Evolutionary conservation across 2,329 filamentous ascomycete species (phyloP), one percentile per base, ranked within the genome.

Genomic region (Fusarium sp.): DNA sequence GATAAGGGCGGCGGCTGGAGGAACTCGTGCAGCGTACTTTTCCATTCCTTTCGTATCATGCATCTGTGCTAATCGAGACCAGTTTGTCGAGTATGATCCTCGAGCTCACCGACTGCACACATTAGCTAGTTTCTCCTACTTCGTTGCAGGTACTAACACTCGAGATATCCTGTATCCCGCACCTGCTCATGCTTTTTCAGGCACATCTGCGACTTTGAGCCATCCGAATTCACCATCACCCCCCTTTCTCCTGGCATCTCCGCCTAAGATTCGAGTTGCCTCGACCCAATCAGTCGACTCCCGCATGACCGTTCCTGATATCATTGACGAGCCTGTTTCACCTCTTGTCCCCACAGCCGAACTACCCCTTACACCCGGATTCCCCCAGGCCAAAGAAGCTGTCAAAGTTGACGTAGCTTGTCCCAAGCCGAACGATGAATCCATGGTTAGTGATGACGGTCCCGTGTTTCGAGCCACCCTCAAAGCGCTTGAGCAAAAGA

Each of bases 81-180:
- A 93, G 91, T 97, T 99, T 80, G 91, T 98, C 72, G 96, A 99
- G 79, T 99, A 99, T 76, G 94, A 99, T 79, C 91, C 96, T 76
- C 89, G 95, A 71, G 93, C 94, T 33, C 96, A 99, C 80, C 88
- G 91, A 67, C 81, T 99, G 62, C 89, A 96, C 72, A 95, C 94
- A 6, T 85, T 99, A 53, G 94, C 93, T 15, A 94, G 90, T 76
- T 98, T 99, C 80, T 94, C 93, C 7, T 98, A 97, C 77, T 99
- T 93, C 91, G 94, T 98, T 59, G 87, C 95, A 72, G 95, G 92
- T 90, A 84, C 20, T 50, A 43, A 40, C 25, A 27, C 57, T 20
- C 48, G 49, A 36, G 47, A 48, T 43, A 42, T 47, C 27, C 13
- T 47, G 27, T 51, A 39, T 49, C 18, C 23, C 42, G 45, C 29